Percentiles rank a stretch among this genome's conserved stretches.
Conservation (phyloP, 2,329 filamentous ascomycete species). For the Fusarium keratoplasticum region DNA sequence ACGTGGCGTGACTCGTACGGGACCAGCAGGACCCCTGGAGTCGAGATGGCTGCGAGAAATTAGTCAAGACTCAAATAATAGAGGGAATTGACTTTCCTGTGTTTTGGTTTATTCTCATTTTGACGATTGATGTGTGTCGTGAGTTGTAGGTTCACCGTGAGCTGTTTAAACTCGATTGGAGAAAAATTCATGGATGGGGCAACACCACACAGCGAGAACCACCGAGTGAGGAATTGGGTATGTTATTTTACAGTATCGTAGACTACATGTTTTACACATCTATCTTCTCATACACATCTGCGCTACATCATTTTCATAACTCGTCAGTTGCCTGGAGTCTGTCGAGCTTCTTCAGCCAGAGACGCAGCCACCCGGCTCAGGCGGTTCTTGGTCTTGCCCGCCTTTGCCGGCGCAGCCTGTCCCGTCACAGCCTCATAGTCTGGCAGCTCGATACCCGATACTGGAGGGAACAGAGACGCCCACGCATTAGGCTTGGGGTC, state of each 20-base stretch:
- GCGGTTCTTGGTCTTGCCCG: constrained; percentile 40
- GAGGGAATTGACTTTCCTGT: constrained; percentile 50
- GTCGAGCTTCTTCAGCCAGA: constrained; percentile 46
- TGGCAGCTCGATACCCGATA: constrained; percentile 40
- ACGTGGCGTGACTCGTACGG: constrained; percentile 89
- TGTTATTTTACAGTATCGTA: constrained; percentile 20
- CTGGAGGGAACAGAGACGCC: constrained; percentile 64
- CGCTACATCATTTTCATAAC: constrained; percentile 4
- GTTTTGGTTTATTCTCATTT: constrained; percentile 60
- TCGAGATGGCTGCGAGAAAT: constrained; percentile 69
- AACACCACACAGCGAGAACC: neutral
- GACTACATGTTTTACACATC: constrained; percentile 28
- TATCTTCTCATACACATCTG: constrained; percentile 1
- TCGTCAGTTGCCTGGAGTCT: constrained; percentile 17
- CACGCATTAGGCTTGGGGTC: constrained; percentile 46
- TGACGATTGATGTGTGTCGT: constrained; percentile 21
- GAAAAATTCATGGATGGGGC: constrained; percentile 22
- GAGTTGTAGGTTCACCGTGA: constrained; percentile 19
- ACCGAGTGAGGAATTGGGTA: neutral
- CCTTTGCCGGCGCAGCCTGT: constrained; percentile 11
- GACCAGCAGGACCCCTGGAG: constrained; percentile 77
- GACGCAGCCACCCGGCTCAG: constrained; percentile 44
- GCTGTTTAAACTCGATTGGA: constrained; percentile 8
- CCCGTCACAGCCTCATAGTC: constrained; percentile 38
- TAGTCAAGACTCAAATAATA: neutral